Conservation (phyloP, 441 rosid genomes). For the Macaranga tanarius region DNA sequence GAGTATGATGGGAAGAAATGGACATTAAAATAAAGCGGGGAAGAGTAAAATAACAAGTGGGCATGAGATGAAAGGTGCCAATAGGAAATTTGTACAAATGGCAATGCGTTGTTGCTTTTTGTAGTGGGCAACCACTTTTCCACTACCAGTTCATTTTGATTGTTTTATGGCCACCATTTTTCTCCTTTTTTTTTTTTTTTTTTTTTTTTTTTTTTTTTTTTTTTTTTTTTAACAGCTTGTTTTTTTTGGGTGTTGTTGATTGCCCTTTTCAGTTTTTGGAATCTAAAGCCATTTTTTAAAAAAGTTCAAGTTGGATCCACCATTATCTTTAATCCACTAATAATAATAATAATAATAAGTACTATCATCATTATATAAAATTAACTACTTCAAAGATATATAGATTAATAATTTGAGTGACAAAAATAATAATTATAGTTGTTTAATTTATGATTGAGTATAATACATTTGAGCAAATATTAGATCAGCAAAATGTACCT, state of each 20-base stretch:
- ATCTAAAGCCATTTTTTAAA: neutral
- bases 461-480: too few relatives aligned
- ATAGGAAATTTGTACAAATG: neutral
- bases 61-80: neutral
- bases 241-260: neutral
- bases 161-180: neutral
- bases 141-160: neutral
- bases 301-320: conserved; percentile 1
- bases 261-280: neutral
- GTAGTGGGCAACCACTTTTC: conserved; percentile 1
- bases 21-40: neutral
- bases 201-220: neutral
- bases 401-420: too few relatives aligned
- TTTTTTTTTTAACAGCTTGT: neutral
- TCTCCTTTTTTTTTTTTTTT: neutral
- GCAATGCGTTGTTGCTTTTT: neutral
- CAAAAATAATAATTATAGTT: too few relatives aligned
- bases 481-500: too few relatives aligned
- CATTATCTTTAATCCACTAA: neutral
- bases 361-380: neutral
- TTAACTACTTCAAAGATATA: too few relatives aligned
- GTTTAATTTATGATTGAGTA: too few relatives aligned
- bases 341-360: neutral
- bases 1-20: neutral
- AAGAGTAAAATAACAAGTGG: neutral